Evolutionary conservation across 2,329 filamentous ascomycete species (phyloP).

Genomic region (Periglandula ipomoeae): DNA sequence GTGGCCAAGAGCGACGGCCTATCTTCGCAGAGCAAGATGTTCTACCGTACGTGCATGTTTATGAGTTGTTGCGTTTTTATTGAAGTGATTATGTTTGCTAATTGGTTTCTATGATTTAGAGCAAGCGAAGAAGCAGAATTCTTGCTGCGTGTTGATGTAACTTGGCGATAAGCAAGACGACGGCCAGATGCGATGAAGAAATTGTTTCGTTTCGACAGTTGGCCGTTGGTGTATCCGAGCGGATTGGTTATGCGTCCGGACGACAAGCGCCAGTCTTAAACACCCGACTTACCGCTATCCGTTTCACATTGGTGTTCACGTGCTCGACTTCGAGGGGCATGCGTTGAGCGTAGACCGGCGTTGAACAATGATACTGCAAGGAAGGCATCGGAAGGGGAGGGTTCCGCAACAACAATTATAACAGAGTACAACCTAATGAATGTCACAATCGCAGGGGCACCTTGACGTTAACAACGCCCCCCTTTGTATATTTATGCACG

Average conservation of each 20-base stretch:
- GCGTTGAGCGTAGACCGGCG: no score
- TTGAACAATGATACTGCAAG: no score
- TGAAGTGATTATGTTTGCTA: conserved; percentile 11
- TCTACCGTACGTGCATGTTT: conserved; percentile 60
- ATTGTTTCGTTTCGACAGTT: background rate
- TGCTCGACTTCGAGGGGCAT: background rate
- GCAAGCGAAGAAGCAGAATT: conserved; percentile 73
- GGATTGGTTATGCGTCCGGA: background rate
- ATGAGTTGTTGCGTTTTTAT: no score
- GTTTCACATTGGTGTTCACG: background rate
- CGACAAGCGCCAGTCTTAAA: background rate
- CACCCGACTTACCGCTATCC: background rate
- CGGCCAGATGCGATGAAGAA: background rate
- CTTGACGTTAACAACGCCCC: background rate
- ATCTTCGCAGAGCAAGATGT: conserved; percentile 93
- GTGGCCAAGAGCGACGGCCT: conserved; percentile 89
- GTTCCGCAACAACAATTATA: background rate
- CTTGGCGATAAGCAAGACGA: background rate
- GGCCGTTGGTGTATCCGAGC: background rate
- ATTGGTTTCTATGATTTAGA: conserved; percentile 23
- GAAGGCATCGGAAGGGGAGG: background rate
- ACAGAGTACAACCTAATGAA: conserved; percentile 2
- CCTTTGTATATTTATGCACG: background rate
- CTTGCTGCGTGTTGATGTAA: conserved; percentile 65
- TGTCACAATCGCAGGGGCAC: background rate